Evolutionary conservation across 495 filamentous ascomycete species (phyloP).

Genomic region (Pseudevernia furfuracea): DNA sequence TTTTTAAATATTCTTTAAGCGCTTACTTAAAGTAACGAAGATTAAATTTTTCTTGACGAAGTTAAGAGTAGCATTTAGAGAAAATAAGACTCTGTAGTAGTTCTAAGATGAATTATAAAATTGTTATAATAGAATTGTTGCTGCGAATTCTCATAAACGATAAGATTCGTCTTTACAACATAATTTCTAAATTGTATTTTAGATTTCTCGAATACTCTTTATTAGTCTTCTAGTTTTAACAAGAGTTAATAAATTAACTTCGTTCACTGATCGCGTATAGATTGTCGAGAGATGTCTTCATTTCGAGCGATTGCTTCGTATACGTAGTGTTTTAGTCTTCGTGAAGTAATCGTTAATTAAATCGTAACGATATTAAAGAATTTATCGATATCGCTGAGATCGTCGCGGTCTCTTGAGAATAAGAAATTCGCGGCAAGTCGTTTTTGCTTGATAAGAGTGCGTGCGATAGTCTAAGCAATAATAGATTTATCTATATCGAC

Average conservation of each 20-base stretch:
- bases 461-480: constrained; percentile 31
- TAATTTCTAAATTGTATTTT: too few species aligned
- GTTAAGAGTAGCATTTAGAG: constrained; percentile 13
- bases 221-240: not conserved
- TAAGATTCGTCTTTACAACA: too few species aligned
- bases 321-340: constrained; percentile 28
- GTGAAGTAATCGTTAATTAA: constrained; percentile 35
- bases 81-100: constrained; percentile 17
- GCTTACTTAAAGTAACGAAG: constrained; percentile 15
- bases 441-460: constrained; percentile 18
- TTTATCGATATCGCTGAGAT: constrained; percentile 35
- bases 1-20: constrained; percentile 18
- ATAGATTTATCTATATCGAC: constrained; percentile 41
- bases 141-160: constrained; percentile 1
- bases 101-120: constrained; percentile 16
- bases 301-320: constrained; percentile 32
- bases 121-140: constrained; percentile 20
- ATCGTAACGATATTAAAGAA: constrained; percentile 42
- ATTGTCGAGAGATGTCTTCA: constrained; percentile 11
- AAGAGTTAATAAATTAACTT: constrained; percentile 20
- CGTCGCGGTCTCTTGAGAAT: constrained; percentile 43
- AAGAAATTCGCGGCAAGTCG: constrained; percentile 41
- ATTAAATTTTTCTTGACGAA: constrained; percentile 12
- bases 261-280: constrained; percentile 14
- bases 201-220: too few species aligned